Conservation (phyloP, 2,329 filamentous ascomycete species). For the Xylaria digitata region DNA sequence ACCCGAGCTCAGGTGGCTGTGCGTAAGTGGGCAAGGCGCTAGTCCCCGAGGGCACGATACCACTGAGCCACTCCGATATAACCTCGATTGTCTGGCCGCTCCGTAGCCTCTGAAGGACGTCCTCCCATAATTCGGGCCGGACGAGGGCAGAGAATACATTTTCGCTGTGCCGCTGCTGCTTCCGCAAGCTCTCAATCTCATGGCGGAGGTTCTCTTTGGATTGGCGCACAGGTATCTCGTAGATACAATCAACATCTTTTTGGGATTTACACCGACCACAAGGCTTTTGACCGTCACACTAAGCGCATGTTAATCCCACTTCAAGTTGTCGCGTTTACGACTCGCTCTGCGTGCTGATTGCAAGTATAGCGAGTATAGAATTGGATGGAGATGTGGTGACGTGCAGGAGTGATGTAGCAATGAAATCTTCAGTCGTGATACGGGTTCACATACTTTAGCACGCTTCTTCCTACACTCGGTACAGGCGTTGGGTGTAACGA, state of each 20-base stretch:
- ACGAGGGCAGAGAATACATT: conserved; percentile 66
- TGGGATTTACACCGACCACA: conserved; percentile 67
- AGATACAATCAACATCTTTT: conserved; percentile 67
- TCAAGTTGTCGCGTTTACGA: conserved; percentile 43
- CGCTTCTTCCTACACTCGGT: conserved; percentile 72
- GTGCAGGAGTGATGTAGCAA: conserved; percentile 1
- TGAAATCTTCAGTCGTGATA: conserved; percentile 1
- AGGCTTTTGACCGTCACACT: conserved; percentile 69
- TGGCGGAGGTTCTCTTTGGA: conserved; percentile 70
- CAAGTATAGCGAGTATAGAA: conserved; percentile 4
- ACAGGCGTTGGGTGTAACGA: conserved; percentile 70
- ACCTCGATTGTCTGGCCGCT: conserved; percentile 64
- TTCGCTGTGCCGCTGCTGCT: conserved; percentile 65
- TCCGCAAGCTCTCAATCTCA: conserved; percentile 68
- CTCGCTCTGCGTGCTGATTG: background rate
- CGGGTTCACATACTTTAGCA: conserved; percentile 61
- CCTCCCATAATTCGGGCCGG: conserved; percentile 63
- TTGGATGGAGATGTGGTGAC: conserved; percentile 8
- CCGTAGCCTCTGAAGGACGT: conserved; percentile 65
- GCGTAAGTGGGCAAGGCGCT: conserved; percentile 48
- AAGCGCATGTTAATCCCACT: conserved; percentile 17
- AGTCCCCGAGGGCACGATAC: conserved; percentile 49
- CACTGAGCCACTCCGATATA: conserved; percentile 66
- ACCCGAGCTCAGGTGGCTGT: conserved; percentile 44
- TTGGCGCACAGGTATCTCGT: conserved; percentile 71